Conservation (phyloP, 495 filamentous ascomycete species). For the Daldinia loculata region DNA sequence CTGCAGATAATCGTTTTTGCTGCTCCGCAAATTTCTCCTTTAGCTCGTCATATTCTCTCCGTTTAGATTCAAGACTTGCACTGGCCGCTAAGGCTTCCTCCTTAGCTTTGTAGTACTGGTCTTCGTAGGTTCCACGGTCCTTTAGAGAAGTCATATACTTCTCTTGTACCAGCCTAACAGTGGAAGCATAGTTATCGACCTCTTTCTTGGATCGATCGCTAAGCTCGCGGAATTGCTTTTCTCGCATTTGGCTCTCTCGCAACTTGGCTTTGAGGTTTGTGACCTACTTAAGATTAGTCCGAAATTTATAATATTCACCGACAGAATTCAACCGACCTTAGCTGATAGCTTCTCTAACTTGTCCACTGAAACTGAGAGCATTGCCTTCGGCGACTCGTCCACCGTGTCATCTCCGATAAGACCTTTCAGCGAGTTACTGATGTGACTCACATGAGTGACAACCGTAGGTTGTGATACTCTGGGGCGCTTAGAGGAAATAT, state of each 20-base stretch:
- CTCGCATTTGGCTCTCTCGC: slow-evolving; percentile 34
- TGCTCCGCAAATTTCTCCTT: slow-evolving; percentile 61
- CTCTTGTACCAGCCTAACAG: slow-evolving; percentile 40
- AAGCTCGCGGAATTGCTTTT: slow-evolving; percentile 41
- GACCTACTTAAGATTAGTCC: slow-evolving; percentile 39
- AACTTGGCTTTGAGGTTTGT: slow-evolving; percentile 43
- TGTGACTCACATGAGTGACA: slow-evolving; percentile 29
- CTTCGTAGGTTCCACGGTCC: slow-evolving; percentile 52
- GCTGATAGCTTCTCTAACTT: slow-evolving; percentile 49
- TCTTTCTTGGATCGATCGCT: slow-evolving; percentile 46
- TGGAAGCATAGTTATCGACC: slow-evolving; percentile 40
- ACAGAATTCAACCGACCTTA: slow-evolving; percentile 39
- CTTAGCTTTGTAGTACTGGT: slow-evolving; percentile 43
- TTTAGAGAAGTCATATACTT: slow-evolving; percentile 50
- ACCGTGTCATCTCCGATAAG: slow-evolving; percentile 37
- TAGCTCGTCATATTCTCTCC: slow-evolving; percentile 54
- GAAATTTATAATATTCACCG: not conserved
- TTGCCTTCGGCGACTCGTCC: slow-evolving; percentile 19
- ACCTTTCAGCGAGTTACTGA: slow-evolving; percentile 38
- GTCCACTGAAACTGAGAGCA: slow-evolving; percentile 42
- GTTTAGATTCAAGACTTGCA: slow-evolving; percentile 51
- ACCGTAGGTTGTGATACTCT: slow-evolving; percentile 43
- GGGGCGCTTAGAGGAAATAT: slow-evolving; percentile 33
- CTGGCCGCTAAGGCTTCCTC: slow-evolving; percentile 22
- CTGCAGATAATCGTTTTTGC: slow-evolving; percentile 59